Base-by-base conservation (phyloP, 2,329 filamentous ascomycete genomes). In the Phialemoniopsis sp. region DNA sequence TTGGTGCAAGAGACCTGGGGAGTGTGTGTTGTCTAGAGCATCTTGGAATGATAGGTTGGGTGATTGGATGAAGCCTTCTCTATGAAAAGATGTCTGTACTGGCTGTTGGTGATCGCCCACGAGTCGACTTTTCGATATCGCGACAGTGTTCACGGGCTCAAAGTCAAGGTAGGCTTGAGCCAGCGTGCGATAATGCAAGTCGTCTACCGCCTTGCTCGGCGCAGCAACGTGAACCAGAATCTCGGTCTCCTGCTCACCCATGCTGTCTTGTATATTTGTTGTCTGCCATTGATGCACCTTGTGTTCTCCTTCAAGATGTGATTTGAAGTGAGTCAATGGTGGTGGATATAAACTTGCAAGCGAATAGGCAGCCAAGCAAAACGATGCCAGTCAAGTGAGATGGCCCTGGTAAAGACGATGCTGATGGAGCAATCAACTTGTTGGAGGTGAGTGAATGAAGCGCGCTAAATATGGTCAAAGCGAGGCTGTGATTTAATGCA, bases 141-240 rank as follows among this genome's bases (percentile, higher is more conserved):
- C 41, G 30, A 28, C 21, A 6, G 29, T 14, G 5, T 32, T 34
- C 1, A 45, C 45, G 9, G 68, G 61, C 30, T 62, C 46, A 41
- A 76, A 80, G 31, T 63, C 53, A n/a, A 74, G 55, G 45, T 79
- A 79, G 3, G 72, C 68, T 16, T 61, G 50, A 5, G 73, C 73
- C 16, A 78, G 58, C n/a, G 60, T 54, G 28, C 74, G 60, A 46
- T 78, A 79, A 13, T 50, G 48, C 14, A 50, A 56, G 56, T 80
- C 76, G 46, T 78, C 71, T 10, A 52, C 48, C 16, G 63, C 58
- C 30, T 55, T 66, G 49, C 71, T 69, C 7, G 74, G 71, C 21
- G 76, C 76, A 10, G 69, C 56, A 40, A 76, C 66, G 52, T 80
- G 76, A 37, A 78, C 67, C 33, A 80, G 62, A 33, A 80, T 73